These are phyloP conservation scores for Pholiota conissans DNA, from an alignment of 768 basidiomycete genomes.

Conservation along the genomic window DNA sequence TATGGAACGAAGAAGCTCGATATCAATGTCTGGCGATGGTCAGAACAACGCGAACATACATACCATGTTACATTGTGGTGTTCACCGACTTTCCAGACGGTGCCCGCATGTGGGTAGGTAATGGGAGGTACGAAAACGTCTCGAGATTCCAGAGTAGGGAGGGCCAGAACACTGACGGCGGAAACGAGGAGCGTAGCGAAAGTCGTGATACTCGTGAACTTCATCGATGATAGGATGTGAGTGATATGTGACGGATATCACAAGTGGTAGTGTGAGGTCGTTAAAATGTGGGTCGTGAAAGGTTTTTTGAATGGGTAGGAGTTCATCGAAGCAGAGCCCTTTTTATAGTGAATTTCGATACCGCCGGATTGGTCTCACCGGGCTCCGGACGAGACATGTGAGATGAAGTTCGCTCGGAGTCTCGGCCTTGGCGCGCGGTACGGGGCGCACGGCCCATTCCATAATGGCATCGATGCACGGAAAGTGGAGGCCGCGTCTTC, in stretches of 20 bases:
- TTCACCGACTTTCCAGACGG: constrained; percentile 41
- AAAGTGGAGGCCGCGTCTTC: too few relatives aligned
- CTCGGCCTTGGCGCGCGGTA: neutral
- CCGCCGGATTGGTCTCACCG: neutral
- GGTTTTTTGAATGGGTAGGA: neutral
- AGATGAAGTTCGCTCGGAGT: neutral
- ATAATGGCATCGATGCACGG: neutral
- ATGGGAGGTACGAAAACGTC: constrained; percentile 52
- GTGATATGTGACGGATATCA: neutral
- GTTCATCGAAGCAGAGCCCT: neutral
- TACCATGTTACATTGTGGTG: constrained; percentile 47
- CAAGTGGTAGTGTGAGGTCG: neutral
- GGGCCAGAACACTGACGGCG: constrained; percentile 20
- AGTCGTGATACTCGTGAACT: constrained; percentile 19
- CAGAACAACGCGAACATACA: neutral
- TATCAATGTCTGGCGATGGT: neutral
- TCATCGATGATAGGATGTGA: constrained; percentile 7
- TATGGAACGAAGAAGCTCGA: constrained; percentile 12
- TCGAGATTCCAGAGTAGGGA: constrained; percentile 27
- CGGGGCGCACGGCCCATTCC: too few relatives aligned
- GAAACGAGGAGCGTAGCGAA: constrained; percentile 13
- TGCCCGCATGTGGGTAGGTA: constrained; percentile 30
- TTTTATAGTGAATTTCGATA: neutral
- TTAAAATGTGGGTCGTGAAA: constrained; percentile 2
- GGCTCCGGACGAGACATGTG: neutral